phyloP scores from a whole-genome alignment of 176 grass and related monocot genomes.

The Saccharum officinarum region DNA sequence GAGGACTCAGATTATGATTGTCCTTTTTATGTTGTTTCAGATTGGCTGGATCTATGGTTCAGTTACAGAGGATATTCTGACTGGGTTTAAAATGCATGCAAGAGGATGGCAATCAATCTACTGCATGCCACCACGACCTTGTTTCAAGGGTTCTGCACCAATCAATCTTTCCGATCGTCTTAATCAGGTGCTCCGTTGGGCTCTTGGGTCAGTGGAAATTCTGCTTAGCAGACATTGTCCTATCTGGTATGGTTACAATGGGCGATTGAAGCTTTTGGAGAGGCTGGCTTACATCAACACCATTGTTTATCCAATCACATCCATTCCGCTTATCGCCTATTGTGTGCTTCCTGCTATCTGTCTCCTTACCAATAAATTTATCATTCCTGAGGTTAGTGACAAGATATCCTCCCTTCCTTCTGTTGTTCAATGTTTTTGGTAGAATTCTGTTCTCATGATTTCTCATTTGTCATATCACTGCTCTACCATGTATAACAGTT shows the following conservation, averaged over 20 bases:
- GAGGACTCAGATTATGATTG: neutral
- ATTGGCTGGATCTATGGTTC: constrained; percentile 99
- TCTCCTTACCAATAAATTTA: constrained; percentile 98
- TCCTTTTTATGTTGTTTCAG: constrained; percentile 42
- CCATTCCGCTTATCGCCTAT: constrained; percentile 88
- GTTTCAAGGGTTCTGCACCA: constrained; percentile 92
- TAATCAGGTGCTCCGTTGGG: constrained; percentile 94
- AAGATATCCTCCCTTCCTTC: neutral
- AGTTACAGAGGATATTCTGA: constrained; percentile 95
- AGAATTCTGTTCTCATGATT: neutral
- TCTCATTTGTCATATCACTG: neutral
- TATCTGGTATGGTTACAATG: constrained; percentile 91
- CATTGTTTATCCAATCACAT: constrained; percentile 96
- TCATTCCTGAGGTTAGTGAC: constrained; percentile 86
- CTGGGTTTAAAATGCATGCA: constrained; percentile 95
- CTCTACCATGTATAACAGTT: neutral
- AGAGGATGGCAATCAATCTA: constrained; percentile 98
- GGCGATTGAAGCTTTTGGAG: constrained; percentile 85
- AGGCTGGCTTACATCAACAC: constrained; percentile 98
- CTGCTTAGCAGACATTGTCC: constrained; percentile 94
- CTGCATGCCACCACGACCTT: constrained; percentile 84
- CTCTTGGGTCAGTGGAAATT: constrained; percentile 96
- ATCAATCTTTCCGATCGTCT: constrained; percentile 99
- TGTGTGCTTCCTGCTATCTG: constrained; percentile 98
- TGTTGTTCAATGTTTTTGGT: neutral